Percentiles rank a stretch among this genome's conserved stretches.
Evolutionary conservation across 208 protist genomes (phyloP).

Genomic region (Crithidia mellificae): DNA sequence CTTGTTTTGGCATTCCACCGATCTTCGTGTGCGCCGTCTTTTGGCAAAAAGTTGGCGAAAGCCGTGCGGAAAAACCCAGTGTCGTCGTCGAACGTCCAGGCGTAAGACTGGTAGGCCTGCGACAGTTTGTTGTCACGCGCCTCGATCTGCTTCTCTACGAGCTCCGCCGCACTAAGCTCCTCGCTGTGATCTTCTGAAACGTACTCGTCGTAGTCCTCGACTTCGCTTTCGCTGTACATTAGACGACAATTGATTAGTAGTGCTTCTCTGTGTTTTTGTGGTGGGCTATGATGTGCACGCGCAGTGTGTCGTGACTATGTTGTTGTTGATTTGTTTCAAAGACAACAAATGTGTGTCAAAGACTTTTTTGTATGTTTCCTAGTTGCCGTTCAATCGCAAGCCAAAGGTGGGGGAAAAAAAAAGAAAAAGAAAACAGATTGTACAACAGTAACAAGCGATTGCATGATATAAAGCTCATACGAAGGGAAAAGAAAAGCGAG

Average conservation of each 20-base stretch:
- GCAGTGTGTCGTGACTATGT: too few species aligned
- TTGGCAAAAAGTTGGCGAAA: constrained; percentile 19
- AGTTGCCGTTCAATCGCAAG: too few species aligned
- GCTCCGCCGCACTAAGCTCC: neutral
- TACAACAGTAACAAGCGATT: too few species aligned
- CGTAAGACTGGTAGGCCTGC: constrained; percentile 10
- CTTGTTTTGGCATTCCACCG: constrained; percentile 1
- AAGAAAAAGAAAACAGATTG: too few species aligned
- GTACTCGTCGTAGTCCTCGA: constrained; percentile 12
- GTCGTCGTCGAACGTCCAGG: constrained; percentile 33
- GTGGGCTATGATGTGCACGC: neutral
- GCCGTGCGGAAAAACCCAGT: constrained; percentile 23
- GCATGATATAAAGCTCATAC: too few species aligned
- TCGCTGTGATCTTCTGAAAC: constrained; percentile 3
- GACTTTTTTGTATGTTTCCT: too few species aligned
- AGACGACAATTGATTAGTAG: neutral
- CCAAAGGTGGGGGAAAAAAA: too few species aligned
- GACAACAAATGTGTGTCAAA: too few species aligned
- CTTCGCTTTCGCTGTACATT: constrained; percentile 39
- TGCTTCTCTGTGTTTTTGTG: neutral
- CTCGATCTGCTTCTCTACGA: constrained; percentile 6
- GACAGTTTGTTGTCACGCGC: neutral
- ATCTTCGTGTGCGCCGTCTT: neutral
- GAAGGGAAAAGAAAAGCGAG: too few species aligned
- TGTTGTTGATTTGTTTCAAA: too few species aligned